phyloP scores from a whole-genome alignment of 139 green algal genomes.

The Micractinium sp. region DNA sequence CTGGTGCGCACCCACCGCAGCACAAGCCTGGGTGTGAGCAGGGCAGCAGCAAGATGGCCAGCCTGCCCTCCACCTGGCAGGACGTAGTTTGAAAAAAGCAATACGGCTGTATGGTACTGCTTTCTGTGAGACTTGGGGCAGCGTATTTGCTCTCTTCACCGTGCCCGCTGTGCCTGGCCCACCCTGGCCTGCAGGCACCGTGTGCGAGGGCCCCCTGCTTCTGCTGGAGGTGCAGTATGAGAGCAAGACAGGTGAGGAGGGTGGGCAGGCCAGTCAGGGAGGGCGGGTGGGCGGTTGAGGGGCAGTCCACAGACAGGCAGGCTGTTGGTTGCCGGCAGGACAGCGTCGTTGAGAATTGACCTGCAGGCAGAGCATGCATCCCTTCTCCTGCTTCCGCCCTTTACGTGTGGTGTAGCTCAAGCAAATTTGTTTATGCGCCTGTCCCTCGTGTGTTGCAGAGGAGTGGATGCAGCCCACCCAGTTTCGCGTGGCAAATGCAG shows the following conservation, averaged over 20 bases:
- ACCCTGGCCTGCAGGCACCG: neutral
- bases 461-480: conserved; percentile 15
- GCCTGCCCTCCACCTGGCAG: neutral
- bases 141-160: neutral
- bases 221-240: conserved; percentile 16
- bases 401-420: no score
- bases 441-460: neutral
- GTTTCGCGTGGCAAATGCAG: neutral
- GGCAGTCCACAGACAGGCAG: no score
- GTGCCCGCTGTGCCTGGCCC: neutral
- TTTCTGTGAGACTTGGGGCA: neutral
- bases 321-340: neutral
- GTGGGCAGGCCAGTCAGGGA: neutral
- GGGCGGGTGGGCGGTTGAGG: neutral
- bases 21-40: no score
- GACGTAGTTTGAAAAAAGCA: no score
- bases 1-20: neutral
- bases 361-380: no score
- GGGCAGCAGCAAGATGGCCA: no score
- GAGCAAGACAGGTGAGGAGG: neutral
- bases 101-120: no score
- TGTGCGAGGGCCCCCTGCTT: neutral
- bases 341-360: no score
- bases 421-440: neutral
- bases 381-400: no score